Percentiles rank a stretch among this genome's conserved stretches.
phyloP scores from a whole-genome alignment of 225 moss, liverwort and hornwort genomes.

The Bryum argenteum region DNA sequence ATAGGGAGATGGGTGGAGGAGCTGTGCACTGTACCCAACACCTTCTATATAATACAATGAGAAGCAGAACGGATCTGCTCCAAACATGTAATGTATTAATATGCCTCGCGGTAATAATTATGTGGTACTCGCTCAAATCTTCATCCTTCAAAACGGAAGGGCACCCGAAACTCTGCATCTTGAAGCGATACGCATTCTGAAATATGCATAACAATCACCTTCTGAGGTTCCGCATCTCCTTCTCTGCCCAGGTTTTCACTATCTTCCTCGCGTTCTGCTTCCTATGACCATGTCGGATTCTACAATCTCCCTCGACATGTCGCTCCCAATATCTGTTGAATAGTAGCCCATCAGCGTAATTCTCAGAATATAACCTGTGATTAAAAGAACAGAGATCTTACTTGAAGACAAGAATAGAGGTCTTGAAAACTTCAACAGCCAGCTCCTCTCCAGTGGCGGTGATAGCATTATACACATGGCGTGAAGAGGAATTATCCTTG shows the following conservation, averaged over 20 bases:
- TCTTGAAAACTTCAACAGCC: slow-evolving; percentile 96
- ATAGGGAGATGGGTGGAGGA: no score
- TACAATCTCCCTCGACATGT: slow-evolving; percentile 92
- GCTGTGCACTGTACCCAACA: no score
- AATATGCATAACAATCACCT: slow-evolving; percentile 44
- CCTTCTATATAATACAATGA: neutral
- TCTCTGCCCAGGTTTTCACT: slow-evolving; percentile 99
- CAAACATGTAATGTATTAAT: neutral
- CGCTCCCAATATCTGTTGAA: slow-evolving; percentile 88
- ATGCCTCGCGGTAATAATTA: slow-evolving; percentile 74
- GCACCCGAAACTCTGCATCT: neutral
- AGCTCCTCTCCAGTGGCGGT: slow-evolving; percentile 75
- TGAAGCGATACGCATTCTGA: neutral
- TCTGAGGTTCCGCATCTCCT: slow-evolving; percentile 90
- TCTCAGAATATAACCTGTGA: slow-evolving; percentile 6
- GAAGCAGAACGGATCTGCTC: neutral
- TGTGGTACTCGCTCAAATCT: slow-evolving; percentile 95
- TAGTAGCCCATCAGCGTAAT: no score
- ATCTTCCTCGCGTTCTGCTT: slow-evolving; percentile 97
- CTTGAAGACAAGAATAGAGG: slow-evolving; percentile 98
- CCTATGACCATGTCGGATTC: slow-evolving; percentile 90
- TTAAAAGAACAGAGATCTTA: slow-evolving; percentile 35
- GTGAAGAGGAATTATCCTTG: neutral
- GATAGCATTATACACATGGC: slow-evolving; percentile 86
- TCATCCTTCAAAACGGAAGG: slow-evolving; percentile 37